Percentiles rank a stretch among this genome's conserved stretches.
phyloP scores from a whole-genome alignment of 331 rosid species.

The Phaseolus coccineus region DNA sequence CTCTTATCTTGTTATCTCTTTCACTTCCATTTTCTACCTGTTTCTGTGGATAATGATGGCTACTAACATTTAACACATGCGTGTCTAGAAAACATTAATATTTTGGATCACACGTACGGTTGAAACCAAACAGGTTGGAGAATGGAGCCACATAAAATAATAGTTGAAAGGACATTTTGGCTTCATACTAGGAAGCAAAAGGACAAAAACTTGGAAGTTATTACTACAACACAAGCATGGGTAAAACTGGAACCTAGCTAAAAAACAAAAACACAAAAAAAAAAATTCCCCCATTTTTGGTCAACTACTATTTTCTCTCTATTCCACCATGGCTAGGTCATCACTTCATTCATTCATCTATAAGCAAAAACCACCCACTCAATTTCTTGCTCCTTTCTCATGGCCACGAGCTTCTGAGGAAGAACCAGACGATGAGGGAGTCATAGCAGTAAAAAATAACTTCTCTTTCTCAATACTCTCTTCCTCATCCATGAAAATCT shows the following conservation, averaged over 20 bases:
- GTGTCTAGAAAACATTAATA: neutral
- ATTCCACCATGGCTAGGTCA: neutral
- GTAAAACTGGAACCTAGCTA: slow-evolving; percentile 43
- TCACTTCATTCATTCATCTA: neutral
- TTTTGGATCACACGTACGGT: neutral
- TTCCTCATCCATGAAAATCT: slow-evolving; percentile 90
- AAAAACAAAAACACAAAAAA: neutral
- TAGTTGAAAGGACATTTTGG: slow-evolving; percentile 59
- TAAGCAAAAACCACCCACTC: slow-evolving; percentile 49
- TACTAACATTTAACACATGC: neutral
- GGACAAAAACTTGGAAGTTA: slow-evolving; percentile 49
- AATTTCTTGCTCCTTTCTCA: slow-evolving; percentile 54
- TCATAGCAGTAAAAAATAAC: slow-evolving; percentile 62
- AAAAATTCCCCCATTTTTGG: slow-evolving; percentile 13
- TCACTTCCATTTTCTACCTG: neutral
- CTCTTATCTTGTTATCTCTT: neutral
- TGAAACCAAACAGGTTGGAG: slow-evolving; percentile 12
- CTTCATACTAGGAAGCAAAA: slow-evolving; percentile 59
- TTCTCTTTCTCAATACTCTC: slow-evolving; percentile 58
- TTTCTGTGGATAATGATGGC: neutral
- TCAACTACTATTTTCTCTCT: neutral
- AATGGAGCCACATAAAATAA: slow-evolving; percentile 37
- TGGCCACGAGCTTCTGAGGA: slow-evolving; percentile 48
- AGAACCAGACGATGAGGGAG: slow-evolving; percentile 49
- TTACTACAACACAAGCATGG: slow-evolving; percentile 51